These are phyloP conservation scores for Termitomyces sp. DNA, from an alignment of 768 basidiomycete species.

Conservation along the genomic window DNA sequence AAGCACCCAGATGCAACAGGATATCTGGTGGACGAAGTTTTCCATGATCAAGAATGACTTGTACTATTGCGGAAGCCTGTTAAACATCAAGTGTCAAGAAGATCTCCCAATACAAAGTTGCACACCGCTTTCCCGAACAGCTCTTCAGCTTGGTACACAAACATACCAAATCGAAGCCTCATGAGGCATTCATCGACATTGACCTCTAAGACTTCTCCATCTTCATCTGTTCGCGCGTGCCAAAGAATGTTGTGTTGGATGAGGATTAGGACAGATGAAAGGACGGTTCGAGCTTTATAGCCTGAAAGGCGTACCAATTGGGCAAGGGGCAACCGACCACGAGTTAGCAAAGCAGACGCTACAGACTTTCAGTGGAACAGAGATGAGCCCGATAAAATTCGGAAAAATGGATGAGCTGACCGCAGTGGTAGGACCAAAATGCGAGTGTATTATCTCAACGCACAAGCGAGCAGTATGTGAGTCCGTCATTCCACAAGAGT, in stretches of 20 bases:
- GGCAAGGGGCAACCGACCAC: conserved; percentile 72
- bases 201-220: conserved; percentile 73
- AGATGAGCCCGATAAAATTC: neutral
- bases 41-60: conserved; percentile 76
- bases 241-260: conserved; percentile 91
- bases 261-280: conserved; percentile 68
- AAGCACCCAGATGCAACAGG: conserved; percentile 40
- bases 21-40: conserved; percentile 78
- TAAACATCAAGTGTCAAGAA: conserved; percentile 2
- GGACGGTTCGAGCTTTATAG: conserved; percentile 61
- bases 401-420: conserved; percentile 32
- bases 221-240: conserved; percentile 71
- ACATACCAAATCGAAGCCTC: conserved; percentile 78
- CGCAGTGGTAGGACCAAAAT: conserved; percentile 56
- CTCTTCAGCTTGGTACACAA: conserved; percentile 67
- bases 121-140: conserved; percentile 68
- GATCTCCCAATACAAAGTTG: conserved; percentile 6
- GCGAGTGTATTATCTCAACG: conserved; percentile 47
- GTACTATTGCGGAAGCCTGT: conserved; percentile 76
- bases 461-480: conserved; percentile 51
- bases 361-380: conserved; percentile 46
- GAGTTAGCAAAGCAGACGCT: conserved; percentile 65
- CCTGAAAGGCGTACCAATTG: conserved; percentile 66
- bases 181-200: conserved; percentile 80
- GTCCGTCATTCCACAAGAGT: conserved; percentile 41